Evolutionary conservation across 2,329 filamentous ascomycete genomes (phyloP), one percentile per base, ranked within the genome.

Genomic region (Penicillium sp.): DNA sequence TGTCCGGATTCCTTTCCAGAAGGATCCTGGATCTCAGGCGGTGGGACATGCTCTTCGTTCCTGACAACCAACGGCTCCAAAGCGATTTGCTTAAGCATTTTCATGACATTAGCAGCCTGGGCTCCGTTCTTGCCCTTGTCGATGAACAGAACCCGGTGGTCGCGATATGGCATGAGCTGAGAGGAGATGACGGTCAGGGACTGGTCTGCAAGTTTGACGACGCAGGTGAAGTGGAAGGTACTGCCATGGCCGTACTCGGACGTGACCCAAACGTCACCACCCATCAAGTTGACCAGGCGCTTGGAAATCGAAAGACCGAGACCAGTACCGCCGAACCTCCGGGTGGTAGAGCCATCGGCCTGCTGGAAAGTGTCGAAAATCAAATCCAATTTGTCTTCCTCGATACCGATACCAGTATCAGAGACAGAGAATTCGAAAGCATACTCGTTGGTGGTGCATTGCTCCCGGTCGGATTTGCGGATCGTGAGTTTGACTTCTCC

Each of bases 361-460:
- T 97, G 93, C 69, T 96, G 91, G 82, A 97, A 97, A 0, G 91
- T 97, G 71, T 97, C 93, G 70, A 98, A 97, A 65, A 98, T 97
- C 56, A 97, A 77, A 65, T 95, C 89, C 43, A 97, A 80, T 74
- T 97, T 97, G 71, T 97, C 90, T 55, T 86, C 81, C 61, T 91
- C 88, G 60, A 97, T 97, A 61, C 93, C 93, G 62, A 97, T 98
- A 58, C 93, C 93, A 28, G 93, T 97, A 67, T 97, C 93, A 16
- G 87, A 87, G 27, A 98, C 93, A 44, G 91, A 85, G 70, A 97
- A 97, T 70, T 97, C 89, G 66, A 96, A 91, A 23, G 89, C 86
- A 59, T 95, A 95, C 68, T 96, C 87, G 58, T 86, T 84, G 9
- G 78, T 75, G 10, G 77, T 77, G 60, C 81, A 86, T 34, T 82